Evolutionary conservation across 176 grass and related monocot genomes (phyloP), one percentile per base, ranked within the genome.

Genomic region (Zoysia japonica): DNA sequence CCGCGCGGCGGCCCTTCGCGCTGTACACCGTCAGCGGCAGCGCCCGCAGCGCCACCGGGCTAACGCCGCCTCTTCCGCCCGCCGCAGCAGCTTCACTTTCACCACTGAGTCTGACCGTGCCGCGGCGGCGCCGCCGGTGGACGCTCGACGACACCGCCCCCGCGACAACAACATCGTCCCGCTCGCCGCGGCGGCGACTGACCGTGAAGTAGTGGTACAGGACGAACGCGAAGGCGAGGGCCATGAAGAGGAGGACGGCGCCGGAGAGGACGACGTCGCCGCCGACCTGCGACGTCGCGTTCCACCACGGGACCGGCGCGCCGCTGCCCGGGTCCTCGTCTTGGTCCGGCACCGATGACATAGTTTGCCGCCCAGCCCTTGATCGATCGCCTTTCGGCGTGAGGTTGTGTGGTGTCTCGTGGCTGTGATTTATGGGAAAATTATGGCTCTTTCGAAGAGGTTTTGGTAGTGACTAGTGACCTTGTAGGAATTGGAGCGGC

Each of bases 11-110:
- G 72, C 72, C 91, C 85, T 85, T 87, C 10, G 76, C 65, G 9
- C 67, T 63, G 80, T 87, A 80, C 19, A 84, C 35, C 20, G 77
- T 75, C 10, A 83, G 70, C 46, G 77, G 87, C 55, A 88, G 19
- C 54, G 78, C 53, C 6, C 84, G 77, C 13, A 85, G 85, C 47
- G 61, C 36, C 68, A 39, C 72, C 8, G 76, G 61, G 42, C 79
- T 74, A 5, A 79, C 45, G 42, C 74, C 86, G 6, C 70, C 20
- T 4, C 66, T 38, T 6, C 3, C 3, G 28, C 17, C 40, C 3
- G 11, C 4, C 0, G 5, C 11, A 4, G 19, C 36, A 5, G 60
- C 8, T 7, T 10, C 38, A 16, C 50, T 17, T 2, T 7, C 61
- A 9, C 10, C 28, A 19, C 19, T 9, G 28, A 17, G 12, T 47